Conservation (phyloP, 495 filamentous ascomycete genomes). For the Achaetomiella virescens region DNA sequence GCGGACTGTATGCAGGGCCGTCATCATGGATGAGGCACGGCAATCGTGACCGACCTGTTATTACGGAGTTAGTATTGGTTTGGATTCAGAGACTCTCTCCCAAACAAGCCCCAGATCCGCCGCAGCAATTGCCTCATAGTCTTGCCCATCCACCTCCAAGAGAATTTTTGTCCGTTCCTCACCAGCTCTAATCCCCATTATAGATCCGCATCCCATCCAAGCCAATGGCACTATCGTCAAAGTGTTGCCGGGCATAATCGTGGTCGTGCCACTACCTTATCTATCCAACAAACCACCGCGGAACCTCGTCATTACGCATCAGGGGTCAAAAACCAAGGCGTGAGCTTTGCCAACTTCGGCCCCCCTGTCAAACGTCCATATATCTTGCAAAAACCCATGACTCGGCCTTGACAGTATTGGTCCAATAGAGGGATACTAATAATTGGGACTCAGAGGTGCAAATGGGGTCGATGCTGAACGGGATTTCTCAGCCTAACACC, state of each 20-base stretch:
- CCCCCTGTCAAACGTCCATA: slow-evolving; percentile 3
- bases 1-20: slow-evolving; percentile 11
- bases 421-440: background rate
- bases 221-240: background rate
- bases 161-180: slow-evolving; percentile 3
- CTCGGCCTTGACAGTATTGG: background rate
- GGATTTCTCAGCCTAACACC: background rate
- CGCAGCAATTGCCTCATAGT: slow-evolving; percentile 13
- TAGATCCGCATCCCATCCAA: slow-evolving; percentile 7
- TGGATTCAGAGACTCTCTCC: background rate
- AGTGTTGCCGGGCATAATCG: slow-evolving; percentile 6
- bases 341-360: background rate
- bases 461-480: background rate
- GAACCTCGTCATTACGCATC: background rate
- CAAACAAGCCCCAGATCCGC: slow-evolving; percentile 17
- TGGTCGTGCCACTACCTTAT: slow-evolving; percentile 4
- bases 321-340: background rate
- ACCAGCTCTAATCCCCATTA: slow-evolving; percentile 12
- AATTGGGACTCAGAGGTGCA: background rate
- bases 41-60: slow-evolving; percentile 11
- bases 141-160: background rate
- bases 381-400: background rate
- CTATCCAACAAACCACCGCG: background rate
- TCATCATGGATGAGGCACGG: slow-evolving; percentile 7
- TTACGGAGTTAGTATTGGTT: background rate